Conservation (phyloP, 192 early-diverging fungal species). For the Phycomyces blakesleeanus region DNA sequence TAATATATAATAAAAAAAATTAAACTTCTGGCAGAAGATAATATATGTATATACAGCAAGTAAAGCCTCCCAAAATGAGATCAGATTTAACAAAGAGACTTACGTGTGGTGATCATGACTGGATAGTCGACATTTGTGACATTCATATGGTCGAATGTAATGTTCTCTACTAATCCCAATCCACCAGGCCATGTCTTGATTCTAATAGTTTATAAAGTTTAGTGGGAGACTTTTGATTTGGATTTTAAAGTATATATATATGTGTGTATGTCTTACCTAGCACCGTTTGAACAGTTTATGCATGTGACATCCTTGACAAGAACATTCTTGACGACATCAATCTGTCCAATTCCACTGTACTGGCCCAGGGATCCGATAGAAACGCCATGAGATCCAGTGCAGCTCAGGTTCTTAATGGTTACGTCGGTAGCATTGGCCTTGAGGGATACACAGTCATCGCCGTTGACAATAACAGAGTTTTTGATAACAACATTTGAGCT, state of each 20-base stretch:
- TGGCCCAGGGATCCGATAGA: conserved; percentile 25
- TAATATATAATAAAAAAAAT: too few relatives aligned
- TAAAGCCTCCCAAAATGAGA: too few relatives aligned
- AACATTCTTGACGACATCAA: conserved; percentile 17
- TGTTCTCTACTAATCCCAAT: background rate
- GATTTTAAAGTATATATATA: too few relatives aligned
- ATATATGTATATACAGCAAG: too few relatives aligned
- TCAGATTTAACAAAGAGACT: too few relatives aligned
- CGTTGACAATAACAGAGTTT: conserved; percentile 21
- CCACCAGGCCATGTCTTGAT: conserved; percentile 12
- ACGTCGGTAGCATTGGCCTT: conserved; percentile 22
- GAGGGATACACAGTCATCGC: conserved; percentile 24
- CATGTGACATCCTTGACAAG: conserved; percentile 6
- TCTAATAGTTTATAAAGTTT: background rate
- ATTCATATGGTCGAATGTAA: conserved; percentile 8
- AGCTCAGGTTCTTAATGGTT: conserved; percentile 19
- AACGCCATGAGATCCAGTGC: conserved; percentile 30
- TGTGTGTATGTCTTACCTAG: conserved; percentile 7
- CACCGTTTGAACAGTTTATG: conserved; percentile 8
- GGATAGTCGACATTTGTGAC: conserved; percentile 5
- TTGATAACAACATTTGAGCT: conserved; percentile 17
- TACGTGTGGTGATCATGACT: conserved; percentile 9
- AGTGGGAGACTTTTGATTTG: too few relatives aligned
- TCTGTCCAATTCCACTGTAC: conserved; percentile 12
- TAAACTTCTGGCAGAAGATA: too few relatives aligned